Percentiles rank a stretch among this genome's conserved stretches.
phyloP scores from a whole-genome alignment of 2,329 filamentous ascomycete species.

The Tolypocladium nubicola region DNA sequence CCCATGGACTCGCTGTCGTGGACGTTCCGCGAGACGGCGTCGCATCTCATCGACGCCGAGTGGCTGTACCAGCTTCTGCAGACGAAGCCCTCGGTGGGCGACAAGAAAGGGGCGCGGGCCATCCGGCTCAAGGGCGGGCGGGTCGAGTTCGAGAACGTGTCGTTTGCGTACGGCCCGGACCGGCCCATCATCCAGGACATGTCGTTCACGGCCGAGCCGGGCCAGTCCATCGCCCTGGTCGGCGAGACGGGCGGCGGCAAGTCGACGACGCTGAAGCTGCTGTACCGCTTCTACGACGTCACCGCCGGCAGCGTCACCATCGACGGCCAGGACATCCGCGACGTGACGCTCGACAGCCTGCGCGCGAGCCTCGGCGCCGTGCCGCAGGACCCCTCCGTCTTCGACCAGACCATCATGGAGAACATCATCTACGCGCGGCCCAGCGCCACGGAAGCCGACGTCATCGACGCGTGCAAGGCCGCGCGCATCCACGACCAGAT shows the following conservation, averaged over 20 bases:
- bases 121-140: constrained; percentile 34
- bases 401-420: constrained; percentile 53
- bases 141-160: constrained; percentile 43
- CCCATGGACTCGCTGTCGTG: constrained; percentile 23
- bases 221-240: constrained; percentile 48
- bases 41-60: constrained; percentile 54
- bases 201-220: constrained; percentile 35
- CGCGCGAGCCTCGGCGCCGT: constrained; percentile 51
- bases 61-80: constrained; percentile 45
- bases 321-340: constrained; percentile 48
- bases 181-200: constrained; percentile 39
- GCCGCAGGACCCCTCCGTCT: constrained; percentile 52
- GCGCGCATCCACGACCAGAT: constrained; percentile 58
- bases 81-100: constrained; percentile 43
- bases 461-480: constrained; percentile 48
- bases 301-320: constrained; percentile 41
- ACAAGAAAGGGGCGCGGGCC: constrained; percentile 31
- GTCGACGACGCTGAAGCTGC: constrained; percentile 49
- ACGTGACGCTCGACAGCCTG: constrained; percentile 46
- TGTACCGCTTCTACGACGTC: constrained; percentile 51
- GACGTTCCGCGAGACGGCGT: constrained; percentile 14
- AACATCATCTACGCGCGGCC: constrained; percentile 55
- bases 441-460: constrained; percentile 49
- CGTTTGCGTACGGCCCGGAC: constrained; percentile 44
- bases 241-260: constrained; percentile 54